Conservation (phyloP, 2,329 filamentous ascomycete species). For the Aspergillus felis region DNA sequence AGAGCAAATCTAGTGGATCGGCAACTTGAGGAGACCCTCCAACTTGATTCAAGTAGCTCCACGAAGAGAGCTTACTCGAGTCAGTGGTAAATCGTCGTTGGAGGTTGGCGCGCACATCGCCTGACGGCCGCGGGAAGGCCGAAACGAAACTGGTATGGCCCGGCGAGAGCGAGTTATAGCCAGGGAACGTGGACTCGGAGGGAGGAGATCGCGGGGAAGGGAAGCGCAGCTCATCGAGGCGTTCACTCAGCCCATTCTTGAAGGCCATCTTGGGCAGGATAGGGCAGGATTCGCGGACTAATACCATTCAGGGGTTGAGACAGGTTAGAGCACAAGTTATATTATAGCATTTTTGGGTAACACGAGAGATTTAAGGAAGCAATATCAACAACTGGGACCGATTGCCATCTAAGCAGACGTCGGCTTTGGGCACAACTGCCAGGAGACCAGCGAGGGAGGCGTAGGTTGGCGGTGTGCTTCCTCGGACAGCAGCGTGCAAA, state of each 20-base stretch:
- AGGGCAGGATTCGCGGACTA: slow-evolving; percentile 28
- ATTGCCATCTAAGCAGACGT: slow-evolving; percentile 12
- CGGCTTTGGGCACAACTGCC: slow-evolving; percentile 1
- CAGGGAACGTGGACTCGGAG: slow-evolving; percentile 70
- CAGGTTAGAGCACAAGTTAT: slow-evolving; percentile 21
- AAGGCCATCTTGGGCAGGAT: slow-evolving; percentile 56
- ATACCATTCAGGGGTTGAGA: slow-evolving; percentile 19
- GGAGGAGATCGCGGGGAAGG: slow-evolving; percentile 72
- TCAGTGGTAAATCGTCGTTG: slow-evolving; percentile 94
- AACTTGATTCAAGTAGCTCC: slow-evolving; percentile 59
- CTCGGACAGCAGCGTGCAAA: slow-evolving; percentile 19
- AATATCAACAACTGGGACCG: slow-evolving; percentile 9
- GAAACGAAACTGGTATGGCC: slow-evolving; percentile 61
- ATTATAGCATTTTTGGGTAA: slow-evolving; percentile 12
- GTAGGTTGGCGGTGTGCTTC: slow-evolving; percentile 30
- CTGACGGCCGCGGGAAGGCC: slow-evolving; percentile 51
- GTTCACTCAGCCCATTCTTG: slow-evolving; percentile 58
- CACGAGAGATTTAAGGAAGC: slow-evolving; percentile 6
- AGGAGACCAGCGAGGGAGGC: slow-evolving; percentile 8
- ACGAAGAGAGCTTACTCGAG: slow-evolving; percentile 73
- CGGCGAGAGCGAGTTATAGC: slow-evolving; percentile 69
- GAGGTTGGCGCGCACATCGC: slow-evolving; percentile 71
- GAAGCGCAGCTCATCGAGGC: slow-evolving; percentile 77
- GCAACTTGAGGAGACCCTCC: slow-evolving; percentile 46
- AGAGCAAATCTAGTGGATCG: slow-evolving; percentile 52